These are phyloP conservation scores for Alternaria conjuncta DNA, from an alignment of 2,329 filamentous ascomycete genomes.

Conservation along the genomic window DNA sequence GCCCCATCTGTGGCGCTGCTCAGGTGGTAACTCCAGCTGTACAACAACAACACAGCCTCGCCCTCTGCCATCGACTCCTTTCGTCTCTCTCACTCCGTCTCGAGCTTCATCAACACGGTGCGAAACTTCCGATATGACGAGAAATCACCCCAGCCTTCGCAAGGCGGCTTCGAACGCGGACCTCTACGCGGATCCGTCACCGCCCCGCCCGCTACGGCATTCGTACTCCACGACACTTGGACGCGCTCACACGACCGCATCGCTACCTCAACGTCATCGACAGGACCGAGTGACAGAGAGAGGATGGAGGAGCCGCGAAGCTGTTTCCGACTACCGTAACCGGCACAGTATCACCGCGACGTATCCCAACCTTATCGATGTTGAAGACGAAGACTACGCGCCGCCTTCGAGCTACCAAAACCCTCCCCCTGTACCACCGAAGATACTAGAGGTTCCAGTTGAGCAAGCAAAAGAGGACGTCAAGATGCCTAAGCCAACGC, in stretches of 20 bases:
- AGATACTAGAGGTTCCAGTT: slow-evolving; percentile 37
- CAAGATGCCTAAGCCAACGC: slow-evolving; percentile 6
- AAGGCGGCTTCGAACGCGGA: slow-evolving; percentile 47
- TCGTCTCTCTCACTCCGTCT: neutral
- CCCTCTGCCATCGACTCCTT: slow-evolving; percentile 1
- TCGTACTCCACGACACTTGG: slow-evolving; percentile 33
- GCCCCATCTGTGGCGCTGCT: slow-evolving; percentile 16
- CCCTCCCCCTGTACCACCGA: slow-evolving; percentile 48
- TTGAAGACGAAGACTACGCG: slow-evolving; percentile 36
- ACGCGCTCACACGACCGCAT: slow-evolving; percentile 41
- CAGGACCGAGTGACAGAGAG: slow-evolving; percentile 21
- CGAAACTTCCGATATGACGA: slow-evolving; percentile 39
- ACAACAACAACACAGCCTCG: slow-evolving; percentile 5
- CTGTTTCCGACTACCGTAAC: slow-evolving; percentile 14
- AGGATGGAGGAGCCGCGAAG: slow-evolving; percentile 15
- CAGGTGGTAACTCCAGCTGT: slow-evolving; percentile 5
- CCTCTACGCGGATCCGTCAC: slow-evolving; percentile 46
- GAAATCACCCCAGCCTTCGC: slow-evolving; percentile 45
- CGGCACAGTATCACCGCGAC: slow-evolving; percentile 42
- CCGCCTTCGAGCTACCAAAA: slow-evolving; percentile 29
- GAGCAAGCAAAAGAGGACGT: slow-evolving; percentile 9
- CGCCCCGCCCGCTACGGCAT: slow-evolving; percentile 35
- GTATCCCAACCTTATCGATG: slow-evolving; percentile 40
- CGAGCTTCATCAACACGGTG: neutral
- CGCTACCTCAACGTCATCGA: slow-evolving; percentile 29